Conservation (phyloP, 352 stramenopile species). For the Phytophthora litchii region DNA sequence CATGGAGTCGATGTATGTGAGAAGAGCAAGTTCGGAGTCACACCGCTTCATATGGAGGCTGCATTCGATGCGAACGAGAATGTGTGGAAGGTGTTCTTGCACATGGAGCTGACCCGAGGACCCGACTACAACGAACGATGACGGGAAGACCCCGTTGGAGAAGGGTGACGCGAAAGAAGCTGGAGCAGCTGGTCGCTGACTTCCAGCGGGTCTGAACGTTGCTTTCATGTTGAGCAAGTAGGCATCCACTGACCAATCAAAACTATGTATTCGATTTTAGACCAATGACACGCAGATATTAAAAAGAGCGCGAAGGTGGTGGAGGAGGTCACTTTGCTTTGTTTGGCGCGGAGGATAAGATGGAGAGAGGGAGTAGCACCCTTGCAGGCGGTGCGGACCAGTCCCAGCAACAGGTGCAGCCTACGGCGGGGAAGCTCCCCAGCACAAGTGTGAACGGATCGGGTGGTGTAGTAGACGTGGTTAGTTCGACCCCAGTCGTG, state of each 20-base stretch:
- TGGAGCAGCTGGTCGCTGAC: neutral
- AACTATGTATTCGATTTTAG: neutral
- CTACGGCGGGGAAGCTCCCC: neutral
- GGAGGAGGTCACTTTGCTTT: slow-evolving; percentile 20
- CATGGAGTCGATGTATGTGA: neutral
- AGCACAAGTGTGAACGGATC: neutral
- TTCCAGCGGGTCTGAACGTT: too few relatives aligned
- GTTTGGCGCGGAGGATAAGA: slow-evolving; percentile 21
- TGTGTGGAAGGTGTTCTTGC: slow-evolving; percentile 1
- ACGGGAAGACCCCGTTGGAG: neutral
- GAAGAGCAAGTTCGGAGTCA: slow-evolving; percentile 4
- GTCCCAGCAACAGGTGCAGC: slow-evolving; percentile 1
- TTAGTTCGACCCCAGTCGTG: neutral
- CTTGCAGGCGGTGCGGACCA: neutral
- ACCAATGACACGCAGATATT: neutral
- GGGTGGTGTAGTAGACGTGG: neutral
- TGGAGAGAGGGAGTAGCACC: slow-evolving; percentile 12
- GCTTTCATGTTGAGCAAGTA: too few relatives aligned
- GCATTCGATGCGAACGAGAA: neutral
- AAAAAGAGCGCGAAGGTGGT: slow-evolving; percentile 18
- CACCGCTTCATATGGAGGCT: neutral
- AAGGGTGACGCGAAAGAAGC: neutral
- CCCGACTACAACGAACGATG: neutral
- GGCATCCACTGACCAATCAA: slow-evolving; percentile 3
- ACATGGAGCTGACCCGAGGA: neutral